Evolutionary conservation across 163 green algal species (phyloP).

Genomic region (Scenedesmus sp.): DNA sequence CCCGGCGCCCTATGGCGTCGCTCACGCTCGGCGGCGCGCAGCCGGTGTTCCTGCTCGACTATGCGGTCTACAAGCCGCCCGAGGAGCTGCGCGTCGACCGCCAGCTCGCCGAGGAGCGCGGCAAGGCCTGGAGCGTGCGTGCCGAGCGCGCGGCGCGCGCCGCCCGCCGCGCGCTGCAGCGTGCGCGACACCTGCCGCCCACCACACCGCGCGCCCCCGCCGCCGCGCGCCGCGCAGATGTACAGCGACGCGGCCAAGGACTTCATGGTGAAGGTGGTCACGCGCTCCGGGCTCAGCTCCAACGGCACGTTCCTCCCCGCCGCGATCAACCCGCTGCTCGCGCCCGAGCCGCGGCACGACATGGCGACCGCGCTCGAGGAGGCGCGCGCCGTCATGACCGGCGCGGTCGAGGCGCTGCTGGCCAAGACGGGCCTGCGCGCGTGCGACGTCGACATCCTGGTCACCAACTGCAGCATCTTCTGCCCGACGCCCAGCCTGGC

Average conservation of each 20-base stretch:
- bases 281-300: background rate
- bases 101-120: conserved; percentile 33
- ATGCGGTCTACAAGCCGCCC: conserved; percentile 59
- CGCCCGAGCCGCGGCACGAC: conserved; percentile 40
- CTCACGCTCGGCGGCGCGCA: conserved; percentile 46
- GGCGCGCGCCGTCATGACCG: conserved; percentile 46
- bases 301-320: conserved; percentile 54
- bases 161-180: too few relatives aligned
- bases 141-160: too few relatives aligned
- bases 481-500: conserved; percentile 89
- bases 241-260: conserved; percentile 22
- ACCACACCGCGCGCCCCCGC: too few relatives aligned
- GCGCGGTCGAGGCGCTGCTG: conserved; percentile 39
- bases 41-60: conserved; percentile 56
- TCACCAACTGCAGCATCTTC: conserved; percentile 91
- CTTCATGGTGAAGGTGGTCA: conserved; percentile 49
- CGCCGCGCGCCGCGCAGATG: conserved; percentile 9
- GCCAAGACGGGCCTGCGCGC: conserved; percentile 34
- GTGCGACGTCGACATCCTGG: conserved; percentile 88
- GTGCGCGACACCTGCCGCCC: too few relatives aligned
- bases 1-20: conserved; percentile 33
- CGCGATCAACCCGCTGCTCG: conserved; percentile 48
- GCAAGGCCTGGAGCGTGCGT: conserved; percentile 52
- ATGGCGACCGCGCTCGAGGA: conserved; percentile 43
- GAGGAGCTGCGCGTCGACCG: conserved; percentile 52